phyloP scores from a whole-genome alignment of 129 eudicot genomes.

The carrot (Daucus carota) region DNA sequence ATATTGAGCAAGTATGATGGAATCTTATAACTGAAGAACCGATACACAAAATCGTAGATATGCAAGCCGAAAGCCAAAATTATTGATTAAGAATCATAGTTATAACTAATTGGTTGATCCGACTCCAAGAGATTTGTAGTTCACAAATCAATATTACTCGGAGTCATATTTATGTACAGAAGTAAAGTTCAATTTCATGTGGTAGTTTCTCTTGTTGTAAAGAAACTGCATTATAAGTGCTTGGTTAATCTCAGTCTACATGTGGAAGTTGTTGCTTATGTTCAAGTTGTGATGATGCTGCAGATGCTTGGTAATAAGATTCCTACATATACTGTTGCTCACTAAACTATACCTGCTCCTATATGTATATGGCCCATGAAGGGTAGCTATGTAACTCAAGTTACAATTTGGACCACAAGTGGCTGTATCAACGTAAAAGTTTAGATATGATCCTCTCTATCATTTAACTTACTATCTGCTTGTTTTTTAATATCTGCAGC shows the following conservation, averaged over 20 bases:
- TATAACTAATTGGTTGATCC: background rate
- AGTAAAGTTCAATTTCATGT: background rate
- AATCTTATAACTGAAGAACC: background rate
- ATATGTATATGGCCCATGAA: background rate
- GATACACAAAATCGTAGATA: background rate
- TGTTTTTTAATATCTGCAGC: slow-evolving; percentile 24
- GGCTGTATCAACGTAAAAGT: background rate
- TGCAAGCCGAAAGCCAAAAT: background rate
- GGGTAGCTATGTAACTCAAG: background rate
- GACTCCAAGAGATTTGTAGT: background rate
- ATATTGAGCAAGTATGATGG: background rate
- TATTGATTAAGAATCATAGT: background rate
- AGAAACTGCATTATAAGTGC: too few relatives aligned
- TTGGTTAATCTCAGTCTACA: too few relatives aligned
- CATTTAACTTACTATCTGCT: background rate
- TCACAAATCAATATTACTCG: background rate
- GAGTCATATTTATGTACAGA: background rate
- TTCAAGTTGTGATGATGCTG: background rate
- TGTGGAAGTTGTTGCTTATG: too few relatives aligned
- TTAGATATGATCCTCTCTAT: background rate
- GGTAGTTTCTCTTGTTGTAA: background rate
- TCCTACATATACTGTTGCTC: background rate
- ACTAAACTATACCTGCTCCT: background rate
- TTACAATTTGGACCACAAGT: background rate
- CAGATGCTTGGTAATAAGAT: background rate